A percentile compares a stretch with the other conserved stretches of the same genome.
Evolutionary conservation across 148 eudicot genomes (phyloP).

Genomic region (Talinum fruticosum): DNA sequence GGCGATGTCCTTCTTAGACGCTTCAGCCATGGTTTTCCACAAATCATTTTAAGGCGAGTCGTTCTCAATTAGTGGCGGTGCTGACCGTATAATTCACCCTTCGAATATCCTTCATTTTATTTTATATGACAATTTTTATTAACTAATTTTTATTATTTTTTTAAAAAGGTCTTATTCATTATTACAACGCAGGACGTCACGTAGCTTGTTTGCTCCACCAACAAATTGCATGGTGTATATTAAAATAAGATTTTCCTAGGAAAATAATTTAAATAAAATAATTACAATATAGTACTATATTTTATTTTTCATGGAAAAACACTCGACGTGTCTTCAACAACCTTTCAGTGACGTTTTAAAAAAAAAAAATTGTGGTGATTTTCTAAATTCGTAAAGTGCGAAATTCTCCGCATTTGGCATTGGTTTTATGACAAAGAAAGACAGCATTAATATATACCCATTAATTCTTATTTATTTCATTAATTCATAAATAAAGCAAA

Average conservation of each 20-base stretch:
- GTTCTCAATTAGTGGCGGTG: background rate
- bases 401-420: background rate
- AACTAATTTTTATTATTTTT: background rate
- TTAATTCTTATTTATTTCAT: background rate
- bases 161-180: background rate
- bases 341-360: background rate
- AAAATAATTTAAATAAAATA: background rate
- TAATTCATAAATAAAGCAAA: too few species aligned
- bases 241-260: background rate
- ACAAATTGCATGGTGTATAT: background rate
- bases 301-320: background rate
- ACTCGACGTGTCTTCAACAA: conserved; percentile 10
- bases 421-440: background rate
- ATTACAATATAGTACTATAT: background rate
- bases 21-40: background rate
- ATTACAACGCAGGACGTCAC: background rate
- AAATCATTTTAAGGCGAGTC: background rate
- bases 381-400: background rate
- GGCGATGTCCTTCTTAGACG: background rate
- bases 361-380: too few species aligned
- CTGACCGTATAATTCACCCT: background rate
- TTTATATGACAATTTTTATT: too few species aligned
- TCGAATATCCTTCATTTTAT: background rate
- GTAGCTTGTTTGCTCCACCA: background rate
- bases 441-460: background rate